These are phyloP conservation scores for Vaccinium darrowii DNA, from an alignment of 148 eudicot species.

Conservation along the genomic window DNA sequence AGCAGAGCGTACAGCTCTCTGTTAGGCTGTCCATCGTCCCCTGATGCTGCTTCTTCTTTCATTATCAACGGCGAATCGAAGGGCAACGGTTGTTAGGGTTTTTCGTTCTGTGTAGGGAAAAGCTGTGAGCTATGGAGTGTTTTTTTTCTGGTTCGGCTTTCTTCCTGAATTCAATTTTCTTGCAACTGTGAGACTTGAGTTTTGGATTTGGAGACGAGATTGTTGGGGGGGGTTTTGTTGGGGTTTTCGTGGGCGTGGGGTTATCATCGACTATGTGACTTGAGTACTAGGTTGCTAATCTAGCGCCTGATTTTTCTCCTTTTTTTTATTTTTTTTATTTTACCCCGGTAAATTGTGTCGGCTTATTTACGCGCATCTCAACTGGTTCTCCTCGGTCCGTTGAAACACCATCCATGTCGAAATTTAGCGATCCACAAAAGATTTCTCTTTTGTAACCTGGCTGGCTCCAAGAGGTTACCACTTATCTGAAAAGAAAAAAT, in stretches of 20 bases:
- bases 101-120: not conserved
- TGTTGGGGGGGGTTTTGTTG: not conserved
- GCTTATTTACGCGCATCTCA: too few relatives aligned
- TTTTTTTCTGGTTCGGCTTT: not conserved
- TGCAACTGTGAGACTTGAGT: not conserved
- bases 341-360: not conserved
- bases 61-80: constrained; percentile 19
- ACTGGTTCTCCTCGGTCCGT: too few relatives aligned
- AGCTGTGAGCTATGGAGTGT: not conserved
- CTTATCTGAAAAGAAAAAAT: too few relatives aligned
- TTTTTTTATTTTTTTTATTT: too few relatives aligned
- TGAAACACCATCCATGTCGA: too few relatives aligned
- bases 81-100: constrained; percentile 3
- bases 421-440: too few relatives aligned
- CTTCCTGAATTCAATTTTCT: not conserved
- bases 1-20: constrained; percentile 82
- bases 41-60: constrained; percentile 29
- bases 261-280: not conserved
- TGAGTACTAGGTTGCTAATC: not conserved
- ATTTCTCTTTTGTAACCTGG: too few relatives aligned
- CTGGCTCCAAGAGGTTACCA: too few relatives aligned
- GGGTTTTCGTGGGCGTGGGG: constrained; percentile 18
- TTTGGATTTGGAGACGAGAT: not conserved
- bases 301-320: not conserved
- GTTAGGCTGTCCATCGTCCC: constrained; percentile 30